These are phyloP conservation scores for Candida succiphila DNA, from an alignment of 805 yeast genomes.

Conservation along the genomic window DNA sequence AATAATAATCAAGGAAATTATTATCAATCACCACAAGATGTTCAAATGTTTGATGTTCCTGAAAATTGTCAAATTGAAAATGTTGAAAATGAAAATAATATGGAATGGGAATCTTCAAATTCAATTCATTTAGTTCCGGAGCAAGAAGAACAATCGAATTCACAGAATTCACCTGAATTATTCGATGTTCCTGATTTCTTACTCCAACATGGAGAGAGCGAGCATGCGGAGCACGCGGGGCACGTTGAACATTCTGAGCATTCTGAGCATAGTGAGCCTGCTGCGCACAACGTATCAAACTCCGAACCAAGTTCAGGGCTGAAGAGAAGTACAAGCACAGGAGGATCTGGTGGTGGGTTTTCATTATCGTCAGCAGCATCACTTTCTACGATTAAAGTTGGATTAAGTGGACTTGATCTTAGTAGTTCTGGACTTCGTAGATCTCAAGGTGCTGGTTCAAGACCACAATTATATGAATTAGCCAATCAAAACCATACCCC, in stretches of 20 bases:
- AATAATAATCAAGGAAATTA: conserved; percentile 20
- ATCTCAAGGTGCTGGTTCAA: conserved; percentile 20
- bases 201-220: background rate
- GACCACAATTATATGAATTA: conserved; percentile 18
- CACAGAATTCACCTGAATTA: background rate
- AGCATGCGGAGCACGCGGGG: conserved; percentile 4
- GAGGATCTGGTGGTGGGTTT: no score
- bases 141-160: background rate
- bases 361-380: background rate
- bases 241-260: background rate
- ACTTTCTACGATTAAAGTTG: conserved; percentile 20
- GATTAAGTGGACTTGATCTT: conserved; percentile 21
- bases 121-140: background rate
- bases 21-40: conserved; percentile 14
- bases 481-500: conserved; percentile 3
- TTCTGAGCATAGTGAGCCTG: background rate
- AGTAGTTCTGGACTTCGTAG: conserved; percentile 17
- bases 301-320: background rate
- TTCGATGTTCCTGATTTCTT: conserved; percentile 1
- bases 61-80: conserved; percentile 29
- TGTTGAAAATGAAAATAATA: conserved; percentile 6
- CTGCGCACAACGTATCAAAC: background rate
- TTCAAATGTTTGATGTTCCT: conserved; percentile 27
- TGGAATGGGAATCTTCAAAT: background rate
- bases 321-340: background rate